Base-by-base conservation (phyloP, 192 early-diverging fungal genomes). In the Neocallimastix lanati region DNA sequence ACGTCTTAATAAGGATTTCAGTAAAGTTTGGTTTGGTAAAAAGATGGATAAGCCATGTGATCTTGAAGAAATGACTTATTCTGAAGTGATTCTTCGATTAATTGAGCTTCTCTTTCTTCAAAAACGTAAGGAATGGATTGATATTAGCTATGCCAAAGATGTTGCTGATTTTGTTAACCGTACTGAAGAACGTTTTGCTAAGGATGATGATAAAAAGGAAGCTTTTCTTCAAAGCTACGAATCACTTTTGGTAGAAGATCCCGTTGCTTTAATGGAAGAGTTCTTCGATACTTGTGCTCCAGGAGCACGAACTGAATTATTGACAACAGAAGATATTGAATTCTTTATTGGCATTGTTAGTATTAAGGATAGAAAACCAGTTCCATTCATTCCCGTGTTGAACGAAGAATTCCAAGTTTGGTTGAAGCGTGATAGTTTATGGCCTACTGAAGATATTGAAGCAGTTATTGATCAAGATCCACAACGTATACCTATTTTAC, bases 21-120 rank as follows among this genome's bases (percentile, higher is more conserved):
- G 94, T 86, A 94, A 96, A 86, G 92, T 93, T 28, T 98, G 96
- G 96, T 98, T 98, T 84, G 96, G 95, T 50, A 85, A 85, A 79
- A 96, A 96, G 87, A 6, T 33, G 30, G 30, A 93, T 28, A 83
- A 82, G 2, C 85, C 91, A 58, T 92, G 88, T 33, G 94, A 95
- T 80, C 84, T 98, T 78, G 90, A 92, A 80, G 93, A 95, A 40
- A 96, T 98, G 95, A 96, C 96, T 12, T 98, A 98, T 82, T 85
- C 89, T 78, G 94, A 96, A 82, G 95, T 96, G 28, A 85, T 92
- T 30, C 83, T 86, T 80, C 93, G 96, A 40, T 80, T 96, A 85
- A 85, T 96, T 15, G 92, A 93, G 83, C 88, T 95, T n/a, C 82
- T 96, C 84, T 96, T 92, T 81, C 4, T 33, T 33, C 30, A 33